phyloP scores from a whole-genome alignment of 805 yeast genomes.

The Barnettozyma pratensis region DNA sequence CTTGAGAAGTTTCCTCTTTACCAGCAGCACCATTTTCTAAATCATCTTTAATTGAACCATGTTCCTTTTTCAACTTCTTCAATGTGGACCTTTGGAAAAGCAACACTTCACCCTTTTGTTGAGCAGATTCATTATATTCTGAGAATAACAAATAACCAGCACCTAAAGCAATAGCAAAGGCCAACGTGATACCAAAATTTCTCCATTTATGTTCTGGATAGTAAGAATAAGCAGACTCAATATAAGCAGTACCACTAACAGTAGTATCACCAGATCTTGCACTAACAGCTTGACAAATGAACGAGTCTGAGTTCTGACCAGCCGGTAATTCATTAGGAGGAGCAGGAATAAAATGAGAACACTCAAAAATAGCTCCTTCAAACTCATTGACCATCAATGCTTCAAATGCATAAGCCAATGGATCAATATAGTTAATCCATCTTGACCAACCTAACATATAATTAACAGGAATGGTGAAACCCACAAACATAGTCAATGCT shows the following conservation, averaged over 20 bases:
- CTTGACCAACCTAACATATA: constrained; percentile 56
- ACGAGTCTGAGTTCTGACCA: constrained; percentile 23
- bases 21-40: constrained; percentile 24
- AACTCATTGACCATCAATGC: constrained; percentile 53
- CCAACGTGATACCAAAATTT: constrained; percentile 57
- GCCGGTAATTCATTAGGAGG: constrained; percentile 8
- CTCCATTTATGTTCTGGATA: constrained; percentile 51
- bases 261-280: constrained; percentile 43
- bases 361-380: constrained; percentile 34
- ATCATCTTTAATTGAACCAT: constrained; percentile 23
- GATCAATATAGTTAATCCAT: constrained; percentile 56
- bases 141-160: constrained; percentile 46
- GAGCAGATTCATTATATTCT: constrained; percentile 56
- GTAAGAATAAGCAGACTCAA: constrained; percentile 40
- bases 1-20: constrained; percentile 23
- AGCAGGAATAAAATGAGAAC: constrained; percentile 43
- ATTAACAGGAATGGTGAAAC: constrained; percentile 53
- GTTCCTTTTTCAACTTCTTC: constrained; percentile 39
- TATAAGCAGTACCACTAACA: constrained; percentile 50
- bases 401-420: constrained; percentile 51
- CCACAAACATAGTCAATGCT: constrained; percentile 44
- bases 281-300: constrained; percentile 54
- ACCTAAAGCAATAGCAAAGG: constrained; percentile 50
- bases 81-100: constrained; percentile 50
- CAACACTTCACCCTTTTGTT: constrained; percentile 68